Evolutionary conservation across 495 filamentous ascomycete genomes (phyloP).

Genomic region (Podospora appendiculata): DNA sequence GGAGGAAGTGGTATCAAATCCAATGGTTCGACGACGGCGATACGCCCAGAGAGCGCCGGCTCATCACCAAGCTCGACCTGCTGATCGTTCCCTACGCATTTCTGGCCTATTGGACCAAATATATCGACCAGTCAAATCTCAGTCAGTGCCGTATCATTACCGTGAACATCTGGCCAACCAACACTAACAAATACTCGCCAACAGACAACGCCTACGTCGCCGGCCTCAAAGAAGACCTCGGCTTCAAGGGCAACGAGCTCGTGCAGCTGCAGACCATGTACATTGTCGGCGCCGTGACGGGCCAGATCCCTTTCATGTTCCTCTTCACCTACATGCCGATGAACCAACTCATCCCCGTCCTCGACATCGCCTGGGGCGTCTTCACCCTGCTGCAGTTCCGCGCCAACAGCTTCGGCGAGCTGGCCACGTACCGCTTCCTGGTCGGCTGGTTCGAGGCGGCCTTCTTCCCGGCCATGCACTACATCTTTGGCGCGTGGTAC

Average conservation of each 20-base stretch:
- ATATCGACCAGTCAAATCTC: constrained; percentile 33
- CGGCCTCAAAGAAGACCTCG: constrained; percentile 30
- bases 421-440: constrained; percentile 21
- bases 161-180: neutral
- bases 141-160: constrained; percentile 3
- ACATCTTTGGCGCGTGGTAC: constrained; percentile 21
- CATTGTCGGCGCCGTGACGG: constrained; percentile 42
- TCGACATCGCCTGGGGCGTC: constrained; percentile 38
- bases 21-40: constrained; percentile 1
- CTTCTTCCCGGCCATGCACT: constrained; percentile 18
- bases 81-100: constrained; percentile 30
- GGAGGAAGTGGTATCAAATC: constrained; percentile 5
- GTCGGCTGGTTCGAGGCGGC: constrained; percentile 21
- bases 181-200: neutral
- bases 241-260: constrained; percentile 39
- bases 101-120: constrained; percentile 41
- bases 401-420: constrained; percentile 15
- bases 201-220: constrained; percentile 30
- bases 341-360: constrained; percentile 35
- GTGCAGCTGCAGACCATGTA: constrained; percentile 42
- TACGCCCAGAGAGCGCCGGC: constrained; percentile 21
- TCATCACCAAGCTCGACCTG: constrained; percentile 40
- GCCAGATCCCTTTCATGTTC: constrained; percentile 43
- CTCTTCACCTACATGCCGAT: constrained; percentile 43
- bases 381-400: constrained; percentile 41